A percentile compares a stretch with the other conserved stretches of the same genome.
phyloP scores from a whole-genome alignment of 805 yeast species.

The Pichia exigua region DNA sequence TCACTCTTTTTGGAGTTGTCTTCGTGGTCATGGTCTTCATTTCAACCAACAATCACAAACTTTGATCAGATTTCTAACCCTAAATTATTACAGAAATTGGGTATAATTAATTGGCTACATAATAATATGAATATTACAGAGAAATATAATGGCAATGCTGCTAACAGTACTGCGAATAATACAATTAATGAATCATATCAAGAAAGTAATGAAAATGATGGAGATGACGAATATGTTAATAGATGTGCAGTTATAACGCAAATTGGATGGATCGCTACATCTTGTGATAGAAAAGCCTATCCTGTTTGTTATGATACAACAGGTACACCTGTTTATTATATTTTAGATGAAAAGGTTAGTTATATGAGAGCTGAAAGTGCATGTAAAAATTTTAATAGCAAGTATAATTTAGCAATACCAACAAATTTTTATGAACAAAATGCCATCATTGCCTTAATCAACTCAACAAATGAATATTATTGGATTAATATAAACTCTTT shows the following conservation, averaged over 20 bases:
- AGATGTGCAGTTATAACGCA: conserved; percentile 35
- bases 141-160: not conserved
- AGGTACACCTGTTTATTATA: conserved; percentile 36
- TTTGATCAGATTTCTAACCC: conserved; percentile 3
- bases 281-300: conserved; percentile 50
- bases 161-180: not conserved
- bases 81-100: not conserved
- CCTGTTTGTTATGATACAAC: conserved; percentile 48
- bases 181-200: not conserved
- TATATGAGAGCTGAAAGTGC: conserved; percentile 39
- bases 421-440: conserved; percentile 39
- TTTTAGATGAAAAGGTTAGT: conserved; percentile 27
- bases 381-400: conserved; percentile 24
- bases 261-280: conserved; percentile 57
- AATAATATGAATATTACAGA: not conserved
- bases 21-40: conserved; percentile 70
- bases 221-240: conserved; percentile 19
- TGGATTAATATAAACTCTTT: conserved; percentile 86
- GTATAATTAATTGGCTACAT: not conserved
- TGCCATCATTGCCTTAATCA: conserved; percentile 17
- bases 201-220: conserved; percentile 3
- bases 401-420: conserved; percentile 38
- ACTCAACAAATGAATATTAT: conserved; percentile 29
- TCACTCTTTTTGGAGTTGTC: conserved; percentile 28
- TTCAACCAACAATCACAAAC: conserved; percentile 37